A percentile compares a stretch with the other conserved stretches of the same genome.
Evolutionary conservation across 2,329 filamentous ascomycete species (phyloP).

Genomic region (Pseudopithomyces maydicus): DNA sequence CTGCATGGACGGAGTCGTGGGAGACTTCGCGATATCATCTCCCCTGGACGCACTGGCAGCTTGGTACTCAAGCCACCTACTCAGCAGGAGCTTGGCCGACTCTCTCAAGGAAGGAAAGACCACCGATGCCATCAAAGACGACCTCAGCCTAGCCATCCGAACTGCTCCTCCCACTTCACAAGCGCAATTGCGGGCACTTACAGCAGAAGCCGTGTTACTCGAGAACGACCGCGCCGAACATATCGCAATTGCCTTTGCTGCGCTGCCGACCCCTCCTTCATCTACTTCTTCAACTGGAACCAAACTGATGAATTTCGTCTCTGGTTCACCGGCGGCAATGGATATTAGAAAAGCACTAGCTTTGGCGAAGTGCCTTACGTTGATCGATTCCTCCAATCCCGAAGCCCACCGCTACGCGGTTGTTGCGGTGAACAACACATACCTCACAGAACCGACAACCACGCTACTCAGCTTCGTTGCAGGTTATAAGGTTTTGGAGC

Average conservation of each 20-base stretch:
- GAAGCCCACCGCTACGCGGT: conserved; percentile 46
- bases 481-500: conserved; percentile 47
- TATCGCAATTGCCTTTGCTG: conserved; percentile 59
- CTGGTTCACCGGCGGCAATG: conserved; percentile 60
- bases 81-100: conserved; percentile 71
- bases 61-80: conserved; percentile 80
- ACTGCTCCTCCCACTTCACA: conserved; percentile 79
- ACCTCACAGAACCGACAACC: conserved; percentile 45
- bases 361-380: conserved; percentile 62
- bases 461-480: conserved; percentile 55
- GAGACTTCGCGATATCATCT: conserved; percentile 82
- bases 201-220: conserved; percentile 64
- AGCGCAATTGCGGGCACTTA: conserved; percentile 64
- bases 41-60: conserved; percentile 89
- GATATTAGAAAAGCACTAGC: conserved; percentile 64
- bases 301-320: conserved; percentile 52
- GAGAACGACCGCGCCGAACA: conserved; percentile 57
- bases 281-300: conserved; percentile 42
- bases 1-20: conserved; percentile 81
- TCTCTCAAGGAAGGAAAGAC: conserved; percentile 61
- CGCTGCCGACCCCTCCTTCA: conserved; percentile 51
- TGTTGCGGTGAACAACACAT: conserved; percentile 47
- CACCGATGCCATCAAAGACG: conserved; percentile 52
- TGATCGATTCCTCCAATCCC: conserved; percentile 48
- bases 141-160: conserved; percentile 71